Evolutionary conservation across 2,329 filamentous ascomycete species (phyloP), one percentile per base, ranked within the genome.

Genomic region (Madurella mycetomatis): DNA sequence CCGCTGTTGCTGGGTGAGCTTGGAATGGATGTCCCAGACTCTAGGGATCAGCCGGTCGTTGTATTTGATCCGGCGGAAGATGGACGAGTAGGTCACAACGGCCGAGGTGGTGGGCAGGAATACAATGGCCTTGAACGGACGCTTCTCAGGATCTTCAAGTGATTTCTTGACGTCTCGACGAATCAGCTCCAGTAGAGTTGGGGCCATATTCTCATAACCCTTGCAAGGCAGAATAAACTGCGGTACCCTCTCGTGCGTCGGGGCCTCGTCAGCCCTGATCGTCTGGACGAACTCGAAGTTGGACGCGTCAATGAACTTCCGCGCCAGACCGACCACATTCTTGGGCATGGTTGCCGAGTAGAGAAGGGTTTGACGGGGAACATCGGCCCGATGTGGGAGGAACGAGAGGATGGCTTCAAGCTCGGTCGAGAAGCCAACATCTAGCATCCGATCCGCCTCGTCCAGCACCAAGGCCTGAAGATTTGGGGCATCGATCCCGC

Each of bases 401-500:
- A 72, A 66, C 0, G 67, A 55, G 53, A 83, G 72, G 52, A 92
- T 89, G 1, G 81, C 69, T 47, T 77, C 71, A 48, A 92, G 79
- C 53, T 85, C 85, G 37, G 76, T 75, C 53, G 85, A 77, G 65
- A 92, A 92, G 2, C 88, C 94, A 78, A 95, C 94, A 75, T 99
- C 94, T 68, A 99, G 82, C 89, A 99, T 96, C 64, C 94, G 89
- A 73, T 99, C 94, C 65, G 94, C 94, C 78, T 99, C 94, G 64
- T 99, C 94, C 45, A 99, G 86, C 60, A 97, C 91, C 44, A 99
- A 80, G 62, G 94, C 95, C 69, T 90, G 88, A 76, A 97, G 86
- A 70, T 89, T 92, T 70, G 67, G 91, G 71, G 88, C 88, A 18
- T 76, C 74, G 40, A 95, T 81, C 19, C 82, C 80, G 53, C 78